phyloP scores from a whole-genome alignment of 306 rosid genomes.

The Urtica urens region DNA sequence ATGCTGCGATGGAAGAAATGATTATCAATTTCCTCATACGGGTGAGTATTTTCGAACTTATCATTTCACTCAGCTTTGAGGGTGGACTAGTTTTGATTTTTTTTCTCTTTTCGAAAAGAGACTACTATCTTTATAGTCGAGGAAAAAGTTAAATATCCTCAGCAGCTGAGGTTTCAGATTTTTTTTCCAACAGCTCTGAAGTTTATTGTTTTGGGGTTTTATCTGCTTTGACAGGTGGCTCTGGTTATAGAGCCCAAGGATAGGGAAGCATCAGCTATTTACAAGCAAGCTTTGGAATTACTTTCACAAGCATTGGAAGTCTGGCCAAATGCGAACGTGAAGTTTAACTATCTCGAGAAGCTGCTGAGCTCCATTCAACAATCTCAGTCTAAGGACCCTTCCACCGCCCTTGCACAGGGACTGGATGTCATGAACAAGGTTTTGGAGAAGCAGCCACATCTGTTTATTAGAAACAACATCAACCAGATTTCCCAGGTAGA shows the following conservation, averaged over 20 bases:
- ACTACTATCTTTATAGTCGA: neutral
- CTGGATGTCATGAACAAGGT: constrained; percentile 99
- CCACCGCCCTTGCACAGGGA: constrained; percentile 98
- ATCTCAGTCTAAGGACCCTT: constrained; percentile 95
- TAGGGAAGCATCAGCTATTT: constrained; percentile 87
- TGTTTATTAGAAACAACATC: constrained; percentile 83
- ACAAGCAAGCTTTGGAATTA: constrained; percentile 91
- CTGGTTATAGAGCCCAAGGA: constrained; percentile 98
- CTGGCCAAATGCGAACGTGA: constrained; percentile 97
- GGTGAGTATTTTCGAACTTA: constrained; percentile 42
- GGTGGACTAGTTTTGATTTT: no score
- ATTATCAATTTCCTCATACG: constrained; percentile 90
- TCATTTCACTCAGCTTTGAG: constrained; percentile 10
- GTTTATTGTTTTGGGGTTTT: neutral
- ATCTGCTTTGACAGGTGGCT: constrained; percentile 59
- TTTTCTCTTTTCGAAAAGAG: neutral
- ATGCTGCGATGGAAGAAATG: constrained; percentile 99
- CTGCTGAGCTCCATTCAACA: constrained; percentile 93
- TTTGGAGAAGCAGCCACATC: constrained; percentile 92
- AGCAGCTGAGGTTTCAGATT: neutral
- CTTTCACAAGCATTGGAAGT: constrained; percentile 97
- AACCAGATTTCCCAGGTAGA: constrained; percentile 96
- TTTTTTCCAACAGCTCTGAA: neutral
- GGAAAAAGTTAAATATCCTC: neutral
- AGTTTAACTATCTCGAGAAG: constrained; percentile 90